Evolutionary conservation across 1,284 basidiomycete species (phyloP), one percentile per base, ranked within the genome.

Genomic region (Volvariella surrecta): DNA sequence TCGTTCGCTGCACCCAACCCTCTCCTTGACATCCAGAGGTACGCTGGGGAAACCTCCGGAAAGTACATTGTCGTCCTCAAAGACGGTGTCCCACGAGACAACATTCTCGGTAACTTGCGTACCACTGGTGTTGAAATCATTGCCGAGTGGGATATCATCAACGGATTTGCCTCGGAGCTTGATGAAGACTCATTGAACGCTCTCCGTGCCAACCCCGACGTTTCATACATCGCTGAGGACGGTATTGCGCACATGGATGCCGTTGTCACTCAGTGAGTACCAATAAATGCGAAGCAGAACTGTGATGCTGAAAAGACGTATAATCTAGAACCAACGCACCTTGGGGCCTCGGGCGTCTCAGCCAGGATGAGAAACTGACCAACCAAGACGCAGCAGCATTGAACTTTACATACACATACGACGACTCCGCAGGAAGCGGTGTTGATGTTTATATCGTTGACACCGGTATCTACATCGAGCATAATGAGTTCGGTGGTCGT

Each of bases 151-250:
- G 37, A 39, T 21, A 39, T 39, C 19, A 39, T 39, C 37, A 39
- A 39, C 20, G 37, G 37, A 7, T 39, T 39, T n/a, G 3, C 37
- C 16, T 17, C 37, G 3, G 21, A 39, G n/a, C 37, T 39, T 18
- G 37, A 39, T 39, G 39, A 41, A 19, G 20, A 9, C 4, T 17
- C 39, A 30, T 22, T 41, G 18, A 41, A 41, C 17, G 24, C n/a
- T 11, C 39, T 41, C 15, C 39, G 39, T 41, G 39, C 11, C 24
- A 20, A 19, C 13, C 16, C 78, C 18, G 79, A 81, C 51, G 82
- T 89, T 44, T 78, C 75, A 49, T 81, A 73, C 56, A 78, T 89
- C 52, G 71, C 80, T 59, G 71, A 70, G 47, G 83, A 88, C 58
- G 76, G 78, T 55, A 60, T 77, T 53, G 70, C 78, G 51, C 62